Base-by-base conservation (phyloP, 805 yeast genomes). In the Hanseniaspora vineae region DNA sequence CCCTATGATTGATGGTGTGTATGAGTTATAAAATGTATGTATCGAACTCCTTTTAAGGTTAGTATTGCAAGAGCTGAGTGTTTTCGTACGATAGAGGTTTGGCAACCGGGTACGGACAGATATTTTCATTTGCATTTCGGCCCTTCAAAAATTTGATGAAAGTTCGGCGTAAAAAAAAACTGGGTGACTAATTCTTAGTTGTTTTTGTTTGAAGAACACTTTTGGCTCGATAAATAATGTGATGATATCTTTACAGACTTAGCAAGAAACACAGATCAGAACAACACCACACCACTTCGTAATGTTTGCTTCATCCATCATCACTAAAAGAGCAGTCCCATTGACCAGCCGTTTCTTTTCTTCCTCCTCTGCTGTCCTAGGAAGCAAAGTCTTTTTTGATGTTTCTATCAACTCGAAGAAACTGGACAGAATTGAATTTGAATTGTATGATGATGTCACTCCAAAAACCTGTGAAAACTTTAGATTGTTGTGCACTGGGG, bases 401-500 rank as follows among this genome's bases (percentile, higher is more conserved):
- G 84, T 81, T 59, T 92, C 84, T 57, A 84, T 84, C 57, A 76
- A 83, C 72, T 88, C 78, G 67, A 73, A 75, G 67, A 75, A 80
- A 67, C 71, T 83, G 65, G 57, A 65, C 31, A 55, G 65, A 55
- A 63, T 64, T 49, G 66, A 63, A 51, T 64, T 64, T 46, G 62
- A 62, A 49, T 52, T 64, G 39, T 64, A 59, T 48, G 65, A 61
- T 49, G 65, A 60, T 23, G 61, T 65, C 44, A 82, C 73, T 58
- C 90, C 90, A 67, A 81, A 81, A 75, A 82, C 89, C 46, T 74
- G 84, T 56, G 87, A 80, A 68, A 82, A 82, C 69, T 82, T 82
- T 76, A 76, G 84, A 72, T 86, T 88, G 49, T 67, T 82, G 58
- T 77, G 83, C 65, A 82, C 96, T 54, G 96, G 96, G 58, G 96